Evolutionary conservation across 108 stramenopile genomes (phyloP), one percentile per base, ranked within the genome.

Genomic region (Nitzschia inconspicua): DNA sequence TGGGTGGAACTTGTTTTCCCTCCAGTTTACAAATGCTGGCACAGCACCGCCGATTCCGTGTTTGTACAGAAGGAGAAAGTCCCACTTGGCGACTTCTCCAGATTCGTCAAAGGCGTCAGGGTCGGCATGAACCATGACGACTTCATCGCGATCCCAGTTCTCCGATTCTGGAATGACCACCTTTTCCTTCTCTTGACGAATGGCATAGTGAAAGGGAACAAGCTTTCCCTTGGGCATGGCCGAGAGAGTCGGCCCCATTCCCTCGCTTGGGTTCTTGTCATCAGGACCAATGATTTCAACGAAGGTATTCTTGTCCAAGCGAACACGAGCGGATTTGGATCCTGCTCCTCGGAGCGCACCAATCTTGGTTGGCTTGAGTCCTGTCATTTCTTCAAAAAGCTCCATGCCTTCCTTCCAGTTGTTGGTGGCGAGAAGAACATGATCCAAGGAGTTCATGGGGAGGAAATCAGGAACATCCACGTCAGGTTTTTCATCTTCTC

Each of bases 251-350:
- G 47, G 34, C 9, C 47, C 49, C 3, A 63, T 57, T 2, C 52
- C 59, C 4, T 52, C 50, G 4, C 43, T 46, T 25, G 47, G 18
- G 10, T 31, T 34, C 4, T 26, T 56, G 16, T 42, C 44, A 40
- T 72, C 70, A 14, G 70, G 70, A 18, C 61, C 70, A 26, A 65
- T 59, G 29, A 72, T 57, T 36, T 72, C 70, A 22, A 72, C 35
- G 34, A 58, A 72, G 22, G 41, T 42, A 28, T 44, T 34, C 0
- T 57, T 44, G 47, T 64, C 63, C 28, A 72, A 42, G 3, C 41
- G 49, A 44, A 44, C 22, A 8, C 61, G 63, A 25, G 61, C 70
- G 16, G 49, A 52, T 57, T 72, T 72, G 37, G 70, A 59, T 14
- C 70, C 70, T 16, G 44, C 57, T 11, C 70, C 70, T 43, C 44